Evolutionary conservation across 192 early-diverging fungal species (phyloP), one percentile per base, ranked within the genome.

Genomic region (Coemansia sp.): DNA sequence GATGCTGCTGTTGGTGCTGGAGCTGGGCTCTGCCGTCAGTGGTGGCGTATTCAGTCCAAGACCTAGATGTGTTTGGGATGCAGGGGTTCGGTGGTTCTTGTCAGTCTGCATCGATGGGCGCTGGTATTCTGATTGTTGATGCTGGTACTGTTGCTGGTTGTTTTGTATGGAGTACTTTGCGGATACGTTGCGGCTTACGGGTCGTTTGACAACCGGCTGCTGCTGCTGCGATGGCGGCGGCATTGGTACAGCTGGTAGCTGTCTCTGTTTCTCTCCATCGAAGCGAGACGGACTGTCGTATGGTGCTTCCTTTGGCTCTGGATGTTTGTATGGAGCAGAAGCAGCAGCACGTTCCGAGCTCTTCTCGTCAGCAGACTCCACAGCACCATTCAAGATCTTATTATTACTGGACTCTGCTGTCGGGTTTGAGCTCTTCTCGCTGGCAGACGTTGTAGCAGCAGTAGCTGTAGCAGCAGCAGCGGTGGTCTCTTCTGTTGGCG

Each of bases 401-500:
- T 32, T 4, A 32, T 4, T 32, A 32, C 32, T 32, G 4, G 32
- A 32, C 2, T 32, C 32, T 1, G 4, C 32, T 32, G 15, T n/a
- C 8, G 50, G 21, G 32, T 12, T 53, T 6, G 50, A 23, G 41
- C 43, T 59, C 57, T 57, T 56, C 6, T 80, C 39, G 12, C n/a
- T n/a, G 3, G 3, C 0, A 11, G 11, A 11, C 47, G n/a, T 15
- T 15, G 47, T 6, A 48, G 47, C n/a, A 48, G 10, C 47, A 38
- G 52, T n/a, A n/a, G 4, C 32, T n/a, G n/a, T 32, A 58, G 6
- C 4, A 58, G 15, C 38, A 58, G 56, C 32, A 0, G 56, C 10
- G 6, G 37, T 11, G 32, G 56, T 6, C 56, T 58, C 39, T 18
- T 68, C 53, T 16, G 71, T 56, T 2, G 79, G 78, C 40, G 78